Base-by-base conservation (phyloP, 2,329 filamentous ascomycete genomes). In the Decorospora gaudefroyi region DNA sequence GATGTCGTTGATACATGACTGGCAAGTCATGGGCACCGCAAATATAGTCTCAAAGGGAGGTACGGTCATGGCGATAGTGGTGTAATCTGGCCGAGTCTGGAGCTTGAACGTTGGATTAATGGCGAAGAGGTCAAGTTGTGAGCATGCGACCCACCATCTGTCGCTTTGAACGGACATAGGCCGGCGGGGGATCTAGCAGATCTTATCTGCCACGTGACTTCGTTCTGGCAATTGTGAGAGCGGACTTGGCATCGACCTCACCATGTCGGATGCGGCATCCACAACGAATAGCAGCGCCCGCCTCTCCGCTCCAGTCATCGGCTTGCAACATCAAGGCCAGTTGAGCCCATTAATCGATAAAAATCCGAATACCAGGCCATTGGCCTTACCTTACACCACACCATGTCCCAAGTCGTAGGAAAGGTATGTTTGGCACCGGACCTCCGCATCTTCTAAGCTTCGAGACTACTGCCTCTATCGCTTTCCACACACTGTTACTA, bases 21-120 rank as follows among this genome's bases (percentile, higher is more conserved):
- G 86, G 76, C 93, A 97, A 73, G 85, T 90, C 78, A 97, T 85
- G 42, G 90, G 91, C 59, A 97, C 93, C 53, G 92, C 90, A 72
- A 97, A 97, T 55, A 92, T 86, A 49, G 92, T 95, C 87, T 97
- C 67, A 26, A 69, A 69, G 10, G 55, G 45, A 6, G 65, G 65
- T 16, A 69, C 59, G 10, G 61, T 61, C 67, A 69, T 69, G 10
- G 34, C 59, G 36, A 37, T 27, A 15, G 22, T 28, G 23, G 29
- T 15, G 4, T 21, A 43, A 9, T 32, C 12, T 21, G 22, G 17
- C 38, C n/a, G 33, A 28, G 15, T 30, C 19, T 23, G 8, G 26
- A 28, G 22, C 13, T 18, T 12, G 10, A 26, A 18, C 16, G 21
- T 21, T 45, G 22, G 27, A 28, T 18, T 40, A 22, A 41, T 31